Conservation (phyloP, 73 alveolate genomes). For the Diophrys sp. region DNA sequence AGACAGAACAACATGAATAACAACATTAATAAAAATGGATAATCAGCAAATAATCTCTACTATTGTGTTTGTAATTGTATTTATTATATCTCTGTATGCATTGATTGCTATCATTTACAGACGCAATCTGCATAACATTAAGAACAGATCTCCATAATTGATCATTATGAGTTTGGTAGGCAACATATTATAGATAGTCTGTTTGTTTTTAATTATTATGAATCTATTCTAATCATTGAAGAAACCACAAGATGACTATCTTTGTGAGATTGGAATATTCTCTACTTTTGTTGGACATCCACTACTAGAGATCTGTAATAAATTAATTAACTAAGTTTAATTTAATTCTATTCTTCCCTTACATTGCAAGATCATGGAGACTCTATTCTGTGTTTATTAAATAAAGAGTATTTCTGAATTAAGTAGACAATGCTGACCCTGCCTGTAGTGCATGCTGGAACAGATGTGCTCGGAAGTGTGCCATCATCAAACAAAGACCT, state of each 20-base stretch:
- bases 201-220: neutral
- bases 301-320: no score
- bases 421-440: neutral
- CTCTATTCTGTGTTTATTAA: neutral
- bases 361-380: slow-evolving; percentile 2
- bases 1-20: no score
- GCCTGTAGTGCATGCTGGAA: neutral
- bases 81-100: neutral
- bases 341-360: slow-evolving; percentile 1
- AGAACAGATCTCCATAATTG: slow-evolving; percentile 8
- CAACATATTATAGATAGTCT: neutral
- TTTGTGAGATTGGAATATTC: neutral
- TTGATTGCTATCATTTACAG: neutral
- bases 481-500: neutral
- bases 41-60: neutral
- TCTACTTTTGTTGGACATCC: neutral
- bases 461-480: neutral
- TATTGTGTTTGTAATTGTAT: neutral
- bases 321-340: no score
- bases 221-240: neutral
- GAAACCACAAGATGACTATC: neutral
- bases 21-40: neutral
- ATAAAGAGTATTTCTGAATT: neutral
- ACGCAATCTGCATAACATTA: neutral
- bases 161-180: neutral